Percentiles rank a stretch among this genome's conserved stretches.
These are phyloP conservation scores for Taphrina pruni DNA, from an alignment of 1,139 yeast genomes.

Conservation along the genomic window DNA sequence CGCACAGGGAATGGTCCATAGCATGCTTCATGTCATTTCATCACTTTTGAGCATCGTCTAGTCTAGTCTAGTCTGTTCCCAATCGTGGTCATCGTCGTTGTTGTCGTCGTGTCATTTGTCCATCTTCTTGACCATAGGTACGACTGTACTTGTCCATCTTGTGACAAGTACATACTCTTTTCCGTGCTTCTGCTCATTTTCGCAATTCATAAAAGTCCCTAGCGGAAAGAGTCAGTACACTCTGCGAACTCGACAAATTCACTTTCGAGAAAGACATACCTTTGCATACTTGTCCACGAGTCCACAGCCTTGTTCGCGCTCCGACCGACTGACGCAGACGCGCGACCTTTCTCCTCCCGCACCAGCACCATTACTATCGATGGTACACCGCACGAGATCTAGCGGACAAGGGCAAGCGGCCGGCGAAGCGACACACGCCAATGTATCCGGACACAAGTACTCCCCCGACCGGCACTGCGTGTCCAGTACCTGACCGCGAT, in stretches of 20 bases:
- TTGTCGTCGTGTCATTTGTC: too few species aligned
- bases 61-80: too few species aligned
- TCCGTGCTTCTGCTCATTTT: not conserved
- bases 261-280: too few species aligned
- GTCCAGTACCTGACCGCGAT: conserved; percentile 21
- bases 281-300: conserved; percentile 13
- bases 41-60: too few species aligned
- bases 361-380: not conserved
- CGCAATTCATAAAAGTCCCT: too few species aligned
- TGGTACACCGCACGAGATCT: conserved; percentile 21
- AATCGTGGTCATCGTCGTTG: too few species aligned
- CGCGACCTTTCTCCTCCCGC: conserved; percentile 1
- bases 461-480: conserved; percentile 16
- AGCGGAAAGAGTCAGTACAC: too few species aligned
- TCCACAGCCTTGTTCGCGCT: conserved; percentile 25
- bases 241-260: too few species aligned
- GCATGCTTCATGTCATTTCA: too few species aligned
- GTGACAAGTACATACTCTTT: not conserved
- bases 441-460: conserved; percentile 32
- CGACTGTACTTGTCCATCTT: too few species aligned
- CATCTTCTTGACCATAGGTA: too few species aligned
- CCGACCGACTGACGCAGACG: conserved; percentile 32
- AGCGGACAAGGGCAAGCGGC: conserved; percentile 33
- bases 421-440: conserved; percentile 22
- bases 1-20: too few species aligned